Conservation (phyloP, 371 early-diverging fungal species). For the Mortierella sp. region DNA sequence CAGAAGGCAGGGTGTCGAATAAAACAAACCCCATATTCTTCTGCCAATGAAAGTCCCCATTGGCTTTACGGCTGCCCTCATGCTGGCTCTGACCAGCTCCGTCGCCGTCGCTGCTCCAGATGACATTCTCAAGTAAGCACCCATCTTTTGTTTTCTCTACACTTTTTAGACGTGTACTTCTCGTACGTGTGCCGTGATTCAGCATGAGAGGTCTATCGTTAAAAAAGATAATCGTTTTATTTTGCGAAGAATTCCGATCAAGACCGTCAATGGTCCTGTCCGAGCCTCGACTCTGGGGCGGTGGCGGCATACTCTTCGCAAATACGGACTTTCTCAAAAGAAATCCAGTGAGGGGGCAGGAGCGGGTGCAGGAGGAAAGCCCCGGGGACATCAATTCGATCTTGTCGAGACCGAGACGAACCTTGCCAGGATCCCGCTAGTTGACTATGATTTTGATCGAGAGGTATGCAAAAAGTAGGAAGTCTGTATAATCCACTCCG, state of each 20-base stretch:
- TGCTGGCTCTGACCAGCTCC: constrained; percentile 4
- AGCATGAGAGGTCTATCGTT: not conserved
- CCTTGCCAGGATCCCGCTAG: constrained; percentile 28
- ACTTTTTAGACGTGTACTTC: too few species aligned
- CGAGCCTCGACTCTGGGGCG: constrained; percentile 33
- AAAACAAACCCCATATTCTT: too few species aligned
- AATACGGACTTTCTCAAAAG: constrained; percentile 27
- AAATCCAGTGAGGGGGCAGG: not conserved
- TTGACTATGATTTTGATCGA: constrained; percentile 47
- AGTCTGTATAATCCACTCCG: not conserved
- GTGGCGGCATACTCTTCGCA: constrained; percentile 37
- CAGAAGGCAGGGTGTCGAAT: too few species aligned
- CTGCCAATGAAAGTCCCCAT: constrained; percentile 16
- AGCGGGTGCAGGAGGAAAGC: not conserved
- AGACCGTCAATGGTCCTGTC: not conserved
- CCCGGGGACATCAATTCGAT: constrained; percentile 13
- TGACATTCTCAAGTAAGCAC: constrained; percentile 29
- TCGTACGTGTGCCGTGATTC: too few species aligned
- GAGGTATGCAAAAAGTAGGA: constrained; percentile 20
- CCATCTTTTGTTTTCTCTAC: not conserved
- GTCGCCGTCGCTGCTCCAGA: not conserved
- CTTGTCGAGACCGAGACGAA: constrained; percentile 8
- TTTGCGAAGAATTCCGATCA: constrained; percentile 25
- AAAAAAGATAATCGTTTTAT: not conserved
- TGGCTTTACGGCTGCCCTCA: constrained; percentile 21